These are phyloP conservation scores for Claviceps purpurea DNA, from an alignment of 2,329 filamentous ascomycete species.

Conservation along the genomic window DNA sequence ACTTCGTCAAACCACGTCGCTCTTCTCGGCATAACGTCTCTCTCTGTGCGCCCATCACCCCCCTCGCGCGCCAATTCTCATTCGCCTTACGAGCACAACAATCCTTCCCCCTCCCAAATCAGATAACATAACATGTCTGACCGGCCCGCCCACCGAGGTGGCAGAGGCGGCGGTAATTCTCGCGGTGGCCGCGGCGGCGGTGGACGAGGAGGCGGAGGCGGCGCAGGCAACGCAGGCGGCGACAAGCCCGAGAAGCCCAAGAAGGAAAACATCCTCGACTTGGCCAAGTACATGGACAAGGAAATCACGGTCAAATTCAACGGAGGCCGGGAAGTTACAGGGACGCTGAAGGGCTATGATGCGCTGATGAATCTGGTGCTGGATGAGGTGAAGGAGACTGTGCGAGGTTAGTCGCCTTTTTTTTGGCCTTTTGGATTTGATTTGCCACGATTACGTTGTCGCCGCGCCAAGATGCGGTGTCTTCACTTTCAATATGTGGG, in stretches of 20 bases:
- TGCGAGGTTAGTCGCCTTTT: constrained; percentile 55
- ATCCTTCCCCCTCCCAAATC: background rate
- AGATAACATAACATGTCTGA: constrained; percentile 32
- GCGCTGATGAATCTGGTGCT: constrained; percentile 96
- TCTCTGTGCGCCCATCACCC: background rate
- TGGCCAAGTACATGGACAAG: constrained; percentile 96
- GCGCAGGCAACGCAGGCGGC: constrained; percentile 27
- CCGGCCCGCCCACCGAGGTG: constrained; percentile 33
- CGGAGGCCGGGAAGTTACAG: constrained; percentile 80
- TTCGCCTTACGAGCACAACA: background rate
- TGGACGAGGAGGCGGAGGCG: constrained; percentile 15
- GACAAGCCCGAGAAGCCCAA: constrained; percentile 64
- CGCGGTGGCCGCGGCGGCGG: constrained; percentile 19
- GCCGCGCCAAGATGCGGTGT: too few species aligned
- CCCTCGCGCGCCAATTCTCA: background rate
- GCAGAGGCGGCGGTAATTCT: constrained; percentile 26
- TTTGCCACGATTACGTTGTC: background rate
- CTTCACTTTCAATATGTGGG: too few species aligned
- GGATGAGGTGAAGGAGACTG: constrained; percentile 81
- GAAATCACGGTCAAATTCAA: constrained; percentile 92
- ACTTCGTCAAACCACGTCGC: too few species aligned
- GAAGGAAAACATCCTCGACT: constrained; percentile 96
- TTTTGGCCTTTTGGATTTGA: background rate
- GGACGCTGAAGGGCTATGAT: constrained; percentile 88
- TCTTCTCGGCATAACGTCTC: too few species aligned